phyloP scores from a whole-genome alignment of 148 eudicot species.

The Cornus suecica region DNA sequence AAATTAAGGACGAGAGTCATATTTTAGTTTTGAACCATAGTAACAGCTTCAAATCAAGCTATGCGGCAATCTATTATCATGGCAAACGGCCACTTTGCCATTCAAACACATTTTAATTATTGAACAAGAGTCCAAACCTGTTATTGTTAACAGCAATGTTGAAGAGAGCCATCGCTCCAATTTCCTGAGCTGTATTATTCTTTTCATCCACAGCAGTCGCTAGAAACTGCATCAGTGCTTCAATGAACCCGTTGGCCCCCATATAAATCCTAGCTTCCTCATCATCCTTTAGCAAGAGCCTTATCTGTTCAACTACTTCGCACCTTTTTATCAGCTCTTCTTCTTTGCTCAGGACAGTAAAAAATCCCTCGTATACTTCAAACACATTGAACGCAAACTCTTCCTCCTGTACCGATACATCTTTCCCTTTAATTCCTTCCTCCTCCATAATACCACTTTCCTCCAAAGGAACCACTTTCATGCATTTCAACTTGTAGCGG shows the following conservation, averaged over 20 bases:
- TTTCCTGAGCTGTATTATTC: constrained; percentile 65
- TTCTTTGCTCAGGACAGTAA: constrained; percentile 47
- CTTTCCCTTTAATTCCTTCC: constrained; percentile 61
- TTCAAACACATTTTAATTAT: neutral
- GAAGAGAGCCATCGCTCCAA: constrained; percentile 94
- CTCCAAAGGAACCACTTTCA: constrained; percentile 65
- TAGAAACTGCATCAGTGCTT: constrained; percentile 68
- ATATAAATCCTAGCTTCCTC: constrained; percentile 85
- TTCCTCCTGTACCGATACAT: constrained; percentile 36
- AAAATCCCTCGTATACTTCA: constrained; percentile 50
- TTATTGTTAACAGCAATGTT: constrained; percentile 94
- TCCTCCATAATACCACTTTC: constrained; percentile 52
- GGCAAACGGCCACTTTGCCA: neutral
- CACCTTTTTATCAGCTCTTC: constrained; percentile 50
- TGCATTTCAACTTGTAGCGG: constrained; percentile 56
- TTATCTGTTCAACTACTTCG: constrained; percentile 71
- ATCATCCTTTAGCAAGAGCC: constrained; percentile 87
- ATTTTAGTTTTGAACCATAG: neutral
- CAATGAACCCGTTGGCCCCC: constrained; percentile 97
- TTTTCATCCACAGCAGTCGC: constrained; percentile 49
- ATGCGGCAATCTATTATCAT: neutral
- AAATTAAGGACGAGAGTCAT: neutral
- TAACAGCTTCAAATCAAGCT: neutral
- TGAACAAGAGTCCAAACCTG: constrained; percentile 49
- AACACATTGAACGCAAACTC: constrained; percentile 35